phyloP scores from a whole-genome alignment of 176 grass and related monocot genomes.

The Tillandsia fasciculata region DNA sequence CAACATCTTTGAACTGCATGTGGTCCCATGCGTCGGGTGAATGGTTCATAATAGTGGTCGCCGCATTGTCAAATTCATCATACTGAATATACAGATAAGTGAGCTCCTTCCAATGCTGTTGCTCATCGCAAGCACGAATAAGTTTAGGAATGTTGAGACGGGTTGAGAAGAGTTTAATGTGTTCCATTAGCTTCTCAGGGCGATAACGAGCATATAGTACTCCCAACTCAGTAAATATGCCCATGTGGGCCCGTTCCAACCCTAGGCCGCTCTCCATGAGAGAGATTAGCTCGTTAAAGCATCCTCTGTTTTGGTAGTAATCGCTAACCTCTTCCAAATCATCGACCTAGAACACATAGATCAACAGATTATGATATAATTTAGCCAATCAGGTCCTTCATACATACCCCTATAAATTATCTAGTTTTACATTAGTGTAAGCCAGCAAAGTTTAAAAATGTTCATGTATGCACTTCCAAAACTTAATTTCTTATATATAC shows the following conservation, averaged over 20 bases:
- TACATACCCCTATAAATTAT: no score
- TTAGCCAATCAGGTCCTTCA: no score
- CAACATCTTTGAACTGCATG: constrained; percentile 96
- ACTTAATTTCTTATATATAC: no score
- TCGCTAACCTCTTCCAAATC: constrained; percentile 43
- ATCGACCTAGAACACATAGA: constrained; percentile 23
- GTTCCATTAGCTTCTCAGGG: constrained; percentile 91
- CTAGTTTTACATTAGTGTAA: no score
- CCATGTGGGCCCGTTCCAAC: constrained; percentile 82
- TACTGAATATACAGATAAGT: constrained; percentile 92
- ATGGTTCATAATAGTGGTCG: constrained; percentile 97
- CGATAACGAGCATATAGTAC: constrained; percentile 93
- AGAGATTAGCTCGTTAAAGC: constrained; percentile 40
- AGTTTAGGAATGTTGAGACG: constrained; percentile 93
- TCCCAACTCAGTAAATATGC: constrained; percentile 92
- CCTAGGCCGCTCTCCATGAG: constrained; percentile 46
- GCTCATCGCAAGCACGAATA: constrained; percentile 89
- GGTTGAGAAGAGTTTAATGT: constrained; percentile 92
- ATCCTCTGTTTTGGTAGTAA: constrained; percentile 43
- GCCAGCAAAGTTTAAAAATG: no score
- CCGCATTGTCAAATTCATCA: constrained; percentile 95
- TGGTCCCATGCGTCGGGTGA: constrained; percentile 98
- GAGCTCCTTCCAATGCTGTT: constrained; percentile 97
- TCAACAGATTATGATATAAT: not conserved
- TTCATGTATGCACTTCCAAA: no score